Evolutionary conservation across 371 early-diverging fungal species (phyloP), one percentile per base, ranked within the genome.

Genomic region (Mortierella sp.): DNA sequence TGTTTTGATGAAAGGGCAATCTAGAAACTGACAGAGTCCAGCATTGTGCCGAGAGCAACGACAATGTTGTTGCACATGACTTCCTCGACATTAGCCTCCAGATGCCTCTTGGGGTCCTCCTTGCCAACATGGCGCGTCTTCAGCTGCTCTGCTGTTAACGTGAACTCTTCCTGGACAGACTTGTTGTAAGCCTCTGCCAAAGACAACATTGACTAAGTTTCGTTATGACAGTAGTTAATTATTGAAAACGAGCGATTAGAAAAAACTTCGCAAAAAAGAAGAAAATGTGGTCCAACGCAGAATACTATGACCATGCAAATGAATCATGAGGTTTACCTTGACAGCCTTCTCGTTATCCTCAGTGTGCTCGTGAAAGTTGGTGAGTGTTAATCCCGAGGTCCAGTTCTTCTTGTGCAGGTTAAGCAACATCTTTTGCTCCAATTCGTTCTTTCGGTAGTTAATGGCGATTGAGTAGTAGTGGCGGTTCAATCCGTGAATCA

Each of bases 391-490:
- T n/a, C 99, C 99, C 83, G 97, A 93, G 7, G 99, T 98, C 99
- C 99, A 99, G 81, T 97, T 97, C 92, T 99, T 99, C 91, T 99
- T 99, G 92, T 99, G 98, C 73, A 99, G 84, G 89, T 99, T 99
- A 75, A 99, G 91, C 71, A 99, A 89, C 99, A 99, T 99, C 90
- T 98, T 97, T 89, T 99, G 97, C 90, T 99, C 99, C 21, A 99
- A 92, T 89, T 98, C 98, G 88, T 99, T 99, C 91, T 99, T 99
- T 83, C 99, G 94, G 91, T 99, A 99, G 84, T 98, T 97, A 88
- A 99, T 99, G 70, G 98, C 98, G 80, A 99, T 97, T 26, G 99
- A 99, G 89, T 99, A 99, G 90, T 99, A 99, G 86, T 99, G 99
- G 75, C 99, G 95, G 93, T 99, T 99, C 71, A 99, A 90, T 16